These are phyloP conservation scores for Wallacemonas collosoma DNA, from an alignment of 208 protist species.

Conservation along the genomic window DNA sequence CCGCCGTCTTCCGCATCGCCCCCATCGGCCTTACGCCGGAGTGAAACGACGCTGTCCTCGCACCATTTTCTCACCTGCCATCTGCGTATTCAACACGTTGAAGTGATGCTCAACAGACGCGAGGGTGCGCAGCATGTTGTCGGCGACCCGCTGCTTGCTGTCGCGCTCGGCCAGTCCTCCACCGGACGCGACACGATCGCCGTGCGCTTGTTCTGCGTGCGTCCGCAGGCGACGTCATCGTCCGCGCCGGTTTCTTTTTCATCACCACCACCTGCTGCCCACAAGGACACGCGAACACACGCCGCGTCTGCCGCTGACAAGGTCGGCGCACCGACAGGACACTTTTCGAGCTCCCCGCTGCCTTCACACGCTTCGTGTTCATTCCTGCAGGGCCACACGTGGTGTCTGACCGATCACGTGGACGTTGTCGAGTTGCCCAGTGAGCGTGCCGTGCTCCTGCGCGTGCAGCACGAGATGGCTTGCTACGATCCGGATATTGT, in stretches of 20 bases:
- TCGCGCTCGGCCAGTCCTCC: constrained; percentile 49
- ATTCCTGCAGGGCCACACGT: not conserved
- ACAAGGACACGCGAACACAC: not conserved
- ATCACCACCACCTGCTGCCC: not conserved
- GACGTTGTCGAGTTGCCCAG: constrained; percentile 37
- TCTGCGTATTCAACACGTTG: constrained; percentile 49
- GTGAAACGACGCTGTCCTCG: constrained; percentile 8
- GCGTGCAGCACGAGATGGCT: constrained; percentile 46
- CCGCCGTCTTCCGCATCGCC: not conserved
- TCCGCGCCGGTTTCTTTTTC: not conserved
- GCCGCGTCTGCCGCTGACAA: not conserved
- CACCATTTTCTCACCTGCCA: constrained; percentile 18
- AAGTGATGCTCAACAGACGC: constrained; percentile 47
- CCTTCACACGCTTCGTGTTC: not conserved
- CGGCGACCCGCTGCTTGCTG: constrained; percentile 47
- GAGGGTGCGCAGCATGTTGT: constrained; percentile 30
- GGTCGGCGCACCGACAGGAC: no score
- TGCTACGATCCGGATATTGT: constrained; percentile 71
- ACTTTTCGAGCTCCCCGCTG: not conserved
- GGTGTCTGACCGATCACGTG: constrained; percentile 28
- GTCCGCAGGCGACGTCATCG: not conserved
- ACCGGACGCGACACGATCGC: constrained; percentile 26
- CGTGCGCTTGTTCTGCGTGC: constrained; percentile 55
- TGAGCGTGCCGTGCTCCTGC: constrained; percentile 51
- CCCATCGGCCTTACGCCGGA: not conserved